Evolutionary conservation across 257 asterid species (phyloP).

Genomic region (Solanum acaule): DNA sequence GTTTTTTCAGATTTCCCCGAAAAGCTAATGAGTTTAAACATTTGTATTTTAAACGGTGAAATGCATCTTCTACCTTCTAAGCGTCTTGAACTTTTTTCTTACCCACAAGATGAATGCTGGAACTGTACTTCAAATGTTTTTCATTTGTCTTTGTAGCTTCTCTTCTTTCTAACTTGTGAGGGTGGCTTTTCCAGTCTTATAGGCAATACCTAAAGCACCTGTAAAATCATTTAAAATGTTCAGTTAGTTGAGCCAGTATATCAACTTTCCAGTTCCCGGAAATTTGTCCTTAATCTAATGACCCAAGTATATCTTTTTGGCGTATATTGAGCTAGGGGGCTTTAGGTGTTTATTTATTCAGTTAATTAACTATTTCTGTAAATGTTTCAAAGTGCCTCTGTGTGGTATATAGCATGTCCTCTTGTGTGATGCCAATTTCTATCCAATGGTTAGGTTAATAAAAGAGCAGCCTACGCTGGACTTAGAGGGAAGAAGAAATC

Average conservation of each 20-base stretch:
- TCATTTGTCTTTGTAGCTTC: background rate
- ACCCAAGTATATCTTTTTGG: background rate
- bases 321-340: background rate
- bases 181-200: background rate
- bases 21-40: background rate
- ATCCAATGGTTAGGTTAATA: slow-evolving; percentile 53
- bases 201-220: background rate
- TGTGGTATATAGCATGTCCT: slow-evolving; percentile 16
- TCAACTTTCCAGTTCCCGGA: background rate
- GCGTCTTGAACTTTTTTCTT: background rate
- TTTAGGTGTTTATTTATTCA: background rate
- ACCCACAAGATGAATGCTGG: background rate
- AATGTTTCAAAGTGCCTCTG: background rate
- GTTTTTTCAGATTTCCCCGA: background rate
- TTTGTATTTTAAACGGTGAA: background rate
- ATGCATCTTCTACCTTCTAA: background rate
- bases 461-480: slow-evolving; percentile 38
- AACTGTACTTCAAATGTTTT: background rate
- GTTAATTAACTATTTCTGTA: background rate
- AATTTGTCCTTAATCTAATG: background rate
- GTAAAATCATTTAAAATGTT: background rate
- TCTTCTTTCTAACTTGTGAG: background rate
- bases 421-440: slow-evolving; percentile 46
- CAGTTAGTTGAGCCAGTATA: background rate
- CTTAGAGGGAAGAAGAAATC: slow-evolving; percentile 53